These are phyloP conservation scores for Starmerella scarabaei DNA, from an alignment of 805 yeast genomes.

Conservation along the genomic window DNA sequence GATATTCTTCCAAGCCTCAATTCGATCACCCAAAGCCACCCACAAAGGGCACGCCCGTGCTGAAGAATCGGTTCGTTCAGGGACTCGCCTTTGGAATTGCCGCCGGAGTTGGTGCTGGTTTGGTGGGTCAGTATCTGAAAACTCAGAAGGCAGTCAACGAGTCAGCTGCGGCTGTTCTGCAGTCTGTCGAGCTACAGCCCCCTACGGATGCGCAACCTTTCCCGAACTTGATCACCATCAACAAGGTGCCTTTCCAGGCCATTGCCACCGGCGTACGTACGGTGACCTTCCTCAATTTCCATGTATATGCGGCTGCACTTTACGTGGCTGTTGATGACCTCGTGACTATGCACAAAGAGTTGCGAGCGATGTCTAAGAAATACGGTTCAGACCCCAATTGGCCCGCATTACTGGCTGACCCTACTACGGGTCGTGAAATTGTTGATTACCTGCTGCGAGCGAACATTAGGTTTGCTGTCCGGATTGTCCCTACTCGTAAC, in stretches of 20 bases:
- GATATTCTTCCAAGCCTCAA: too few species aligned
- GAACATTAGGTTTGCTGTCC: constrained; percentile 50
- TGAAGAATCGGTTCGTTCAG: constrained; percentile 3
- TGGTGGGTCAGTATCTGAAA: background rate
- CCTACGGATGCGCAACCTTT: constrained; percentile 28
- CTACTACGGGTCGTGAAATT: constrained; percentile 39
- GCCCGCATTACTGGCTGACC: constrained; percentile 30
- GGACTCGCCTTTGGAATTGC: constrained; percentile 6
- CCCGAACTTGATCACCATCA: constrained; percentile 22
- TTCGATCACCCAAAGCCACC: too few species aligned
- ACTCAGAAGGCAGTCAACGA: background rate
- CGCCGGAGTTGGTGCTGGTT: constrained; percentile 2
- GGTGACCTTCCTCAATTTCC: constrained; percentile 70
- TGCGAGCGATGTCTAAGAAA: constrained; percentile 4
- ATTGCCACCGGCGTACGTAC: constrained; percentile 73
- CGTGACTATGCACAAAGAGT: constrained; percentile 17
- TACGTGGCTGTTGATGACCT: constrained; percentile 55
- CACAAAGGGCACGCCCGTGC: background rate
- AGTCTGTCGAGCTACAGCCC: constrained; percentile 21
- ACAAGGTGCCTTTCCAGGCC: constrained; percentile 34
- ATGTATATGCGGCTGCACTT: constrained; percentile 77
- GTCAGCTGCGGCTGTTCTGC: background rate
- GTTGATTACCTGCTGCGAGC: constrained; percentile 45
- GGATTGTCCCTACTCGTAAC: constrained; percentile 76
- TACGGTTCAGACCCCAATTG: constrained; percentile 4